These are phyloP conservation scores for Mrakia blollopis DNA, from an alignment of 768 basidiomycete species.

Conservation along the genomic window DNA sequence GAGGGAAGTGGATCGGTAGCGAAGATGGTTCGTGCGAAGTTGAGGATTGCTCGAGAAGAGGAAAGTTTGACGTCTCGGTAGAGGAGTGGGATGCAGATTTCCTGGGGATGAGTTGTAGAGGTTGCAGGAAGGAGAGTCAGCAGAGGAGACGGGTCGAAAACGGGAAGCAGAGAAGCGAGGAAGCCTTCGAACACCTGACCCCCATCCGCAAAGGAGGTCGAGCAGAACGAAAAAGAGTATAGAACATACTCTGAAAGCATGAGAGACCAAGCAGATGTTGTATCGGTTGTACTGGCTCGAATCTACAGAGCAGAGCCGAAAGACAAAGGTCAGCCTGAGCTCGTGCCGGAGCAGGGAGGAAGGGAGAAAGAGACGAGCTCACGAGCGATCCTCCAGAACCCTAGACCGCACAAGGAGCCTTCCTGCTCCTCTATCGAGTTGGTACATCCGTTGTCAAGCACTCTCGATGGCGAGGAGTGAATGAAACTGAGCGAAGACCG, in stretches of 20 bases:
- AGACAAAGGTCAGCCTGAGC: too few relatives aligned
- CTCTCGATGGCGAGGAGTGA: slow-evolving; percentile 18
- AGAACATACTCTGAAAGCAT: slow-evolving; percentile 17
- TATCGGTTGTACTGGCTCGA: slow-evolving; percentile 14
- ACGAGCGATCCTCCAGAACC: slow-evolving; percentile 25
- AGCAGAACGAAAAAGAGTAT: slow-evolving; percentile 31
- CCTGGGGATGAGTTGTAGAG: neutral
- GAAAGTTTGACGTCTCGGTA: slow-evolving; percentile 26
- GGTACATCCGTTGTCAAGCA: slow-evolving; percentile 16
- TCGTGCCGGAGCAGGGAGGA: slow-evolving; percentile 7
- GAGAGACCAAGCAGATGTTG: slow-evolving; percentile 20
- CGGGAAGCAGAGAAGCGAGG: slow-evolving; percentile 61
- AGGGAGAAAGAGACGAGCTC: slow-evolving; percentile 51
- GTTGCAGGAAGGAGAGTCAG: neutral
- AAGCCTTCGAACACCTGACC: neutral
- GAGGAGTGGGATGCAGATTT: slow-evolving; percentile 20
- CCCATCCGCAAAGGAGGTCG: neutral
- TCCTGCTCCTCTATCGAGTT: slow-evolving; percentile 30
- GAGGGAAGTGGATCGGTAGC: slow-evolving; percentile 63
- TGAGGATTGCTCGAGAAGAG: neutral
- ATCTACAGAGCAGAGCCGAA: neutral
- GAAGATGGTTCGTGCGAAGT: slow-evolving; percentile 47
- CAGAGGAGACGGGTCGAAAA: slow-evolving; percentile 43
- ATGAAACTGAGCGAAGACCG: slow-evolving; percentile 12
- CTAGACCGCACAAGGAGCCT: slow-evolving; percentile 27